phyloP scores from a whole-genome alignment of 1,284 basidiomycete genomes.

The Ustilago cynodontis region DNA sequence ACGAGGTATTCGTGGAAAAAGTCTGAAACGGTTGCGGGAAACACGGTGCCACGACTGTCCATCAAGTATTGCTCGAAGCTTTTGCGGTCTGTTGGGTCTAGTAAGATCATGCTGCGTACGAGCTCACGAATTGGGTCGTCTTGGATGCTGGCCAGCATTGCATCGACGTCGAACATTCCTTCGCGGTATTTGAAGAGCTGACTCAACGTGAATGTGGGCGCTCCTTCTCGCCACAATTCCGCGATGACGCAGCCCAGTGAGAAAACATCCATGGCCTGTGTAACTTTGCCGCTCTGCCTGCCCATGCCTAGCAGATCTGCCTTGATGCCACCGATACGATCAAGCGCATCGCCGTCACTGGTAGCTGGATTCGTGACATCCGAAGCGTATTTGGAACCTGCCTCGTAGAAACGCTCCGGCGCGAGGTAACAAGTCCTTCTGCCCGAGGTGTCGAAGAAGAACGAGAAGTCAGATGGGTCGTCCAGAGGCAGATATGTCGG shows the following conservation, averaged over 20 bases:
- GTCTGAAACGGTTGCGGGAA: slow-evolving; percentile 92
- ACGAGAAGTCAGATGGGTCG: slow-evolving; percentile 96
- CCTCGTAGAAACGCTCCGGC: slow-evolving; percentile 92
- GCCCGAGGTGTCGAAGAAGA: slow-evolving; percentile 96
- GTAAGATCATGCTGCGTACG: slow-evolving; percentile 88
- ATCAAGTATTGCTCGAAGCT: slow-evolving; percentile 85
- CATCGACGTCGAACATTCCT: slow-evolving; percentile 83
- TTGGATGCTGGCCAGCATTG: slow-evolving; percentile 80
- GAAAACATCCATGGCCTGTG: slow-evolving; percentile 98
- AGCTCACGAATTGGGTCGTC: slow-evolving; percentile 80
- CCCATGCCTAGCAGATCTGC: slow-evolving; percentile 59
- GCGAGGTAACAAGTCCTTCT: slow-evolving; percentile 94
- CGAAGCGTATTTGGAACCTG: slow-evolving; percentile 74
- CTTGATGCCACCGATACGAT: slow-evolving; percentile 38
- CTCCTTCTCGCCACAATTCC: slow-evolving; percentile 94
- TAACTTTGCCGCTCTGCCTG: slow-evolving; percentile 81
- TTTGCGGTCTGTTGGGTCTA: slow-evolving; percentile 82
- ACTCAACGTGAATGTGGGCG: slow-evolving; percentile 91
- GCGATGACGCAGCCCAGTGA: slow-evolving; percentile 95
- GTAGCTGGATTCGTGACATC: neutral
- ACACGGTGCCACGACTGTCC: slow-evolving; percentile 79
- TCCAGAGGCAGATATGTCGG: slow-evolving; percentile 94
- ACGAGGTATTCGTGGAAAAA: slow-evolving; percentile 91
- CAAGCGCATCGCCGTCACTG: slow-evolving; percentile 8
- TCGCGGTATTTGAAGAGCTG: slow-evolving; percentile 95